phyloP scores from a whole-genome alignment of 768 basidiomycete species.

The Mycena floridula region DNA sequence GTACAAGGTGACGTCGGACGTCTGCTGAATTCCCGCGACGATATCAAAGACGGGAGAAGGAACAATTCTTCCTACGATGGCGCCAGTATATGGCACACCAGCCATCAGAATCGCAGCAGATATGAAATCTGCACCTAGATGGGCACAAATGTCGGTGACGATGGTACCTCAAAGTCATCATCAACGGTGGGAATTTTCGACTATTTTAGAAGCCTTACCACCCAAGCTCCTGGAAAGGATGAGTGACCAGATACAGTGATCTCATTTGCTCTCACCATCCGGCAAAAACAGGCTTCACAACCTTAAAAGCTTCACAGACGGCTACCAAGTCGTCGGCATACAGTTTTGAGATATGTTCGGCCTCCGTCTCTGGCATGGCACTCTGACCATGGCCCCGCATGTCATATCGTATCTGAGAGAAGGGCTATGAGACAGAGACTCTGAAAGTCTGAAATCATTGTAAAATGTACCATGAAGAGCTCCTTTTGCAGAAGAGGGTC shows the following conservation, averaged over 20 bases:
- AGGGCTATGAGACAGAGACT: background rate
- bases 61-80: background rate
- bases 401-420: conserved; percentile 16
- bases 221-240: background rate
- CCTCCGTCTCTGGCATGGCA: conserved; percentile 9
- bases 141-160: background rate
- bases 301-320: conserved; percentile 7
- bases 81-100: background rate
- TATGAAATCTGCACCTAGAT: background rate
- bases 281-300: conserved; percentile 12
- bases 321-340: conserved; percentile 14
- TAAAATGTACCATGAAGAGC: background rate
- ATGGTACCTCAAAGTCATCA: background rate
- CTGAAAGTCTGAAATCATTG: background rate
- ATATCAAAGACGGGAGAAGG: background rate
- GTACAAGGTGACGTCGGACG: background rate
- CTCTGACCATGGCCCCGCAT: conserved; percentile 15
- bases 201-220: background rate
- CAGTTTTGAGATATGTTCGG: conserved; percentile 7
- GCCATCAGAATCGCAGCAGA: background rate
- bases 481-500: conserved; percentile 11
- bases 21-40: background rate
- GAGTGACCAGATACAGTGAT: background rate
- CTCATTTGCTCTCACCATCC: conserved; percentile 10
- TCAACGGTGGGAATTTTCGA: background rate